Conservation (phyloP, 106 monocot genomes). For the Triglochin maritima region DNA sequence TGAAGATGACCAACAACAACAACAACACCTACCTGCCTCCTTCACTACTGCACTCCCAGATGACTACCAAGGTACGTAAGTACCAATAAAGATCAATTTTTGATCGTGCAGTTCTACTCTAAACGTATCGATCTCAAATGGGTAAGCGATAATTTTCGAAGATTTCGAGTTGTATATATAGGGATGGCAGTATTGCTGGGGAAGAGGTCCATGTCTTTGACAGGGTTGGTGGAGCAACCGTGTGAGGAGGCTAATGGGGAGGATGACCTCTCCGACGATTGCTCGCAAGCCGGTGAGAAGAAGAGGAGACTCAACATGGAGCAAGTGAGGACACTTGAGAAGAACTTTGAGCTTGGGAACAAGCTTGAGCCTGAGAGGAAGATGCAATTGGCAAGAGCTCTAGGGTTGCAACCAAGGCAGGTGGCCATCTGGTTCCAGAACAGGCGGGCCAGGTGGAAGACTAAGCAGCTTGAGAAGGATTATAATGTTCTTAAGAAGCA, state of each 20-base stretch:
- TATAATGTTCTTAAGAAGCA: conserved; percentile 71
- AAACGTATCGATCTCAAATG: neutral
- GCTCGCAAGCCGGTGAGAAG: conserved; percentile 64
- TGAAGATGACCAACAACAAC: conserved; percentile 11
- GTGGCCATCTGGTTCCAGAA: conserved; percentile 95
- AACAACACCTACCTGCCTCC: conserved; percentile 14
- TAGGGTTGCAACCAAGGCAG: conserved; percentile 76
- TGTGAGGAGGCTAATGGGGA: conserved; percentile 31
- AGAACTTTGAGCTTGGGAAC: conserved; percentile 81
- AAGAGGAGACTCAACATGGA: conserved; percentile 76
- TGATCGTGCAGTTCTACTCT: neutral
- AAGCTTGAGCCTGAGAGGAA: conserved; percentile 89
- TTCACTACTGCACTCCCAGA: conserved; percentile 12
- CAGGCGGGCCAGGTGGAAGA: conserved; percentile 89
- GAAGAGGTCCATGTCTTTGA: conserved; percentile 46
- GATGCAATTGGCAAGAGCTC: conserved; percentile 56
- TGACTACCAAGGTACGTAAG: conserved; percentile 34
- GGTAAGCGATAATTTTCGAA: neutral
- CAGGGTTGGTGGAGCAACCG: conserved; percentile 13
- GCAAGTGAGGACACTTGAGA: conserved; percentile 85
- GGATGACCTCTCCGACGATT: conserved; percentile 65
- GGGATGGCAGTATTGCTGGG: conserved; percentile 39
- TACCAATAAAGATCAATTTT: neutral
- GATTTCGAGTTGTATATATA: neutral
- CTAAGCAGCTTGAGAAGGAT: conserved; percentile 83